phyloP scores from a whole-genome alignment of 176 grass and related monocot species.

The Canna indica region DNA sequence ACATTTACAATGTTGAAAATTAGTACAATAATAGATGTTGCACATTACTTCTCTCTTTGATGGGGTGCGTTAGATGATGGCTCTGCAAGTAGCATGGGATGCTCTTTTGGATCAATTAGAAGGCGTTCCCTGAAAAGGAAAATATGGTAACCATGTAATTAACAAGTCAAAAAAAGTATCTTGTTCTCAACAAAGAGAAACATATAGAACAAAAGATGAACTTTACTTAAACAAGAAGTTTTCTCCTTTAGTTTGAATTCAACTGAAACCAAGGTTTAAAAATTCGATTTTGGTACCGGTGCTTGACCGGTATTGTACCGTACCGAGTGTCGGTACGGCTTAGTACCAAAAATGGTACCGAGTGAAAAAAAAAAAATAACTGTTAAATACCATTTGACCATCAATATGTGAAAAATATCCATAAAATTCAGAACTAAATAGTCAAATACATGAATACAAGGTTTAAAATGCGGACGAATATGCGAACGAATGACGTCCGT shows the following conservation, averaged over 20 bases:
- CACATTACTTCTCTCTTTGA: constrained; percentile 80
- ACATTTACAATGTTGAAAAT: background rate
- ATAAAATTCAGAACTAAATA: no score
- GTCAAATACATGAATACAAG: no score
- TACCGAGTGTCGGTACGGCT: no score
- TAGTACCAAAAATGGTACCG: no score
- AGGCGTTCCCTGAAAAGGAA: constrained; percentile 50
- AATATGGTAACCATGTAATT: background rate
- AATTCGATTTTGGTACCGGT: no score
- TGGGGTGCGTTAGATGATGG: constrained; percentile 69
- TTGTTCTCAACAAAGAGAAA: background rate
- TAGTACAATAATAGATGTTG: background rate
- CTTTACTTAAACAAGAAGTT: no score
- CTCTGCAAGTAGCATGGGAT: constrained; percentile 96
- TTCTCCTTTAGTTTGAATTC: background rate
- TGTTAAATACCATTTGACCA: no score
- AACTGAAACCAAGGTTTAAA: background rate
- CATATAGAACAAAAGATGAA: background rate
- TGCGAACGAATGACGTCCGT: no score
- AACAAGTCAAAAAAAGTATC: background rate
- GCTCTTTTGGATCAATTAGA: constrained; percentile 94
- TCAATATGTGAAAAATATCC: no score
- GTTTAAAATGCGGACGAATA: no score
- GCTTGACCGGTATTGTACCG: no score
- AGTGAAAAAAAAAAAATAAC: no score